These are phyloP conservation scores for Candida germanica DNA, from an alignment of 805 yeast species.

Conservation along the genomic window DNA sequence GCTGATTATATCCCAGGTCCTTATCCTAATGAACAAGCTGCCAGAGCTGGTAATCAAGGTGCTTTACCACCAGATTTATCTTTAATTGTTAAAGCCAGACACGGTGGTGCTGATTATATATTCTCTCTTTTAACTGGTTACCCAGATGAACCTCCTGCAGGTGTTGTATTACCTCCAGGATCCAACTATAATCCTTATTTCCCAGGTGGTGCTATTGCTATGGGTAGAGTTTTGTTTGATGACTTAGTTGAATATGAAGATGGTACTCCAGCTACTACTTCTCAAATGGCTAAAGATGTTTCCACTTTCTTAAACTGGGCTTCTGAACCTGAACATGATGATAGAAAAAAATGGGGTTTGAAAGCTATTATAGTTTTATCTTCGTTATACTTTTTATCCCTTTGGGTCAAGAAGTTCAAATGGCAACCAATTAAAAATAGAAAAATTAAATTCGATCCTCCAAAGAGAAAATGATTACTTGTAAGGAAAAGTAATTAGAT, in stretches of 20 bases:
- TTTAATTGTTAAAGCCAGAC: slow-evolving; percentile 96
- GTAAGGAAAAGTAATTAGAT: too few relatives aligned
- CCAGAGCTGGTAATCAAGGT: slow-evolving; percentile 99
- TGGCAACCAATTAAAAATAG: slow-evolving; percentile 96
- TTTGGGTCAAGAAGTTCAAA: slow-evolving; percentile 96
- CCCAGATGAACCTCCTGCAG: slow-evolving; percentile 99
- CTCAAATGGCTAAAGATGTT: slow-evolving; percentile 99
- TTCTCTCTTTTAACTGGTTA: slow-evolving; percentile 95
- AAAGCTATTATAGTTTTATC: slow-evolving; percentile 84
- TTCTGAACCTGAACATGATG: slow-evolving; percentile 97
- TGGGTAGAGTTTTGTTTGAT: slow-evolving; percentile 98
- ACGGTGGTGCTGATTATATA: slow-evolving; percentile 95
- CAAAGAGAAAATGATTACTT: slow-evolving; percentile 52
- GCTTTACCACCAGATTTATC: slow-evolving; percentile 98
- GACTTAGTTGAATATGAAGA: slow-evolving; percentile 98
- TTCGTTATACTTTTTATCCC: slow-evolving; percentile 72
- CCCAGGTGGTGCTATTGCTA: slow-evolving; percentile 99
- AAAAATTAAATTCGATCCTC: slow-evolving; percentile 90
- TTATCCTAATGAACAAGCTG: slow-evolving; percentile 97
- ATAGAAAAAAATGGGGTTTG: slow-evolving; percentile 93
- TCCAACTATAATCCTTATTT: slow-evolving; percentile 98
- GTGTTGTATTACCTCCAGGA: slow-evolving; percentile 89
- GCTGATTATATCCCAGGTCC: slow-evolving; percentile 95
- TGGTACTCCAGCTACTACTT: slow-evolving; percentile 97
- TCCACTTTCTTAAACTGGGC: slow-evolving; percentile 96